Evolutionary conservation across 2,329 filamentous ascomycete genomes (phyloP).

Genomic region (Fusarium graminum): DNA sequence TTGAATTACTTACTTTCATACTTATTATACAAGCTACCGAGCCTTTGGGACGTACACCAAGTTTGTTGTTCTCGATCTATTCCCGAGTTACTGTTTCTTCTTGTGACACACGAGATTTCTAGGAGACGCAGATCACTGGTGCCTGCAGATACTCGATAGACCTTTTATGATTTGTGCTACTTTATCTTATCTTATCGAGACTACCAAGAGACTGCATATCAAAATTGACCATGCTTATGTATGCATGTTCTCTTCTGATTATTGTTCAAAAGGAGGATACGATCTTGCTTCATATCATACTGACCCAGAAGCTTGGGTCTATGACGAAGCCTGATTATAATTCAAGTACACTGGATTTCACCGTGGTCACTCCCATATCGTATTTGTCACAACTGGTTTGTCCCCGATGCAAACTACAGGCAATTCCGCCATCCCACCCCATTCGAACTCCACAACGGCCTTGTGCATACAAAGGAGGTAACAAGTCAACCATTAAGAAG

Average conservation of each 20-base stretch:
- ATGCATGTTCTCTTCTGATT: background rate
- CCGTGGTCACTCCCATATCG: background rate
- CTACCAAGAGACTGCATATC: background rate
- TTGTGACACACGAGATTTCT: background rate
- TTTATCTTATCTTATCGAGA: background rate
- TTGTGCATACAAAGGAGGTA: no score
- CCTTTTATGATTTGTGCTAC: background rate
- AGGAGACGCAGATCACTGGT: no score
- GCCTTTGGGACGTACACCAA: background rate
- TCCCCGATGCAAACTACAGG: background rate
- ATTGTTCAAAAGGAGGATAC: background rate
- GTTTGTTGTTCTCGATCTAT: background rate
- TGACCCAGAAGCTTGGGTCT: background rate
- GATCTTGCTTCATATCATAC: background rate
- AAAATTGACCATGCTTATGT: background rate
- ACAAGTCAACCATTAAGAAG: conserved; percentile 11
- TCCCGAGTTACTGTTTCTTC: background rate
- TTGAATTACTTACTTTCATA: background rate
- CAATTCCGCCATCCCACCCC: background rate
- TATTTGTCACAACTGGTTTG: background rate
- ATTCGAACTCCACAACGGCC: background rate
- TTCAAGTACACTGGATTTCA: background rate
- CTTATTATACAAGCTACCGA: background rate
- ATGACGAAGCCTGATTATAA: background rate
- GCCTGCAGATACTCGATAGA: background rate